Percentiles rank a stretch among this genome's conserved stretches.
These are phyloP conservation scores for Didymella pomorum DNA, from an alignment of 2,329 filamentous ascomycete genomes.

Conservation along the genomic window DNA sequence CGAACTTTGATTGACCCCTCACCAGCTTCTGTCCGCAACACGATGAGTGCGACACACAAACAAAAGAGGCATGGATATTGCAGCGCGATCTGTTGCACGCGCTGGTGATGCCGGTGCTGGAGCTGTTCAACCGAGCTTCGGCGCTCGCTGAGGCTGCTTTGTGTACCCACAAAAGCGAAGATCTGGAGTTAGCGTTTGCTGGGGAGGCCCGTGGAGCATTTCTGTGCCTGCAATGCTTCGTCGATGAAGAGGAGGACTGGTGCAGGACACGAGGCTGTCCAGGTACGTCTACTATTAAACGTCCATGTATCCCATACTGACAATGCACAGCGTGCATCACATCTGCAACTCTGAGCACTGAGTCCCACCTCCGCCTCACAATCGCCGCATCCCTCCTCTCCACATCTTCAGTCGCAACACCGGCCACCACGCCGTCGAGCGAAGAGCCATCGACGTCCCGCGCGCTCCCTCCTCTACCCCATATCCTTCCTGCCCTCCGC, in stretches of 20 bases:
- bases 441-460: constrained; percentile 22
- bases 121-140: constrained; percentile 64
- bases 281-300: constrained; percentile 26
- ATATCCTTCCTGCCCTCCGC: constrained; percentile 54
- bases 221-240: constrained; percentile 66
- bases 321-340: constrained; percentile 52
- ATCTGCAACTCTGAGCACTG: constrained; percentile 55
- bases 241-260: constrained; percentile 66
- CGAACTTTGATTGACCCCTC: constrained; percentile 9
- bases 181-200: constrained; percentile 65
- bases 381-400: constrained; percentile 59
- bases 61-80: constrained; percentile 56
- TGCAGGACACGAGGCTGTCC: constrained; percentile 65
- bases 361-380: constrained; percentile 57
- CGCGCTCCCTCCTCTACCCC: constrained; percentile 44
- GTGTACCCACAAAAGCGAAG: constrained; percentile 57
- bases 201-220: constrained; percentile 65
- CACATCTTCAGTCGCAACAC: constrained; percentile 31
- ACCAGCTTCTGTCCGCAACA: constrained; percentile 57
- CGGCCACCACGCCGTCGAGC: constrained; percentile 21
- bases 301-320: constrained; percentile 17
- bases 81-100: constrained; percentile 68
- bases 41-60: constrained; percentile 39
- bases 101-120: constrained; percentile 64
- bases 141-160: constrained; percentile 60